A percentile compares a stretch with the other conserved stretches of the same genome.
Evolutionary conservation across 1,139 yeast genomes (phyloP).

Genomic region (Protomyces pachydermus): DNA sequence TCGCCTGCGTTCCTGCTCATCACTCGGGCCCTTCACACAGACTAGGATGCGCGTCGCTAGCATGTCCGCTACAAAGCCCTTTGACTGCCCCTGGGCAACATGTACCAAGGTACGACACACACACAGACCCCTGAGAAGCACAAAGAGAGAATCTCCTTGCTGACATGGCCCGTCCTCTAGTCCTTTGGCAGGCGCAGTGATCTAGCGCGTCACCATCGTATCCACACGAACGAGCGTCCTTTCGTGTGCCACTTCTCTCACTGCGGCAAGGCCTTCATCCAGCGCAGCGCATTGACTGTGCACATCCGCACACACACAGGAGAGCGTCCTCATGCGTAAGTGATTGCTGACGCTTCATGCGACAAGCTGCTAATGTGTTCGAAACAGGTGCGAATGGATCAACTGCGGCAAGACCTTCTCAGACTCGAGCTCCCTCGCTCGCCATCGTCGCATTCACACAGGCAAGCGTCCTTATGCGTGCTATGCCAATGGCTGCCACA

Average conservation of each 20-base stretch:
- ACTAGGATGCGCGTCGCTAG: background rate
- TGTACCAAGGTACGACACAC: background rate
- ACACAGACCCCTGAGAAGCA: background rate
- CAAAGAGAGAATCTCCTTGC: background rate
- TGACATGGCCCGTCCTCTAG: slow-evolving; percentile 6
- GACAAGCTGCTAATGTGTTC: no score
- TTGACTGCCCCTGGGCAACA: background rate
- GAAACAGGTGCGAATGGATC: slow-evolving; percentile 56
- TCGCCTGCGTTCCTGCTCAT: background rate
- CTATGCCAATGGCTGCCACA: slow-evolving; percentile 60
- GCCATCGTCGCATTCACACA: slow-evolving; percentile 40
- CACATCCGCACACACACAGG: slow-evolving; percentile 88
- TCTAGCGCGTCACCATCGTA: slow-evolving; percentile 48
- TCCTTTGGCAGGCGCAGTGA: slow-evolving; percentile 32
- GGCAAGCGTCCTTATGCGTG: slow-evolving; percentile 66
- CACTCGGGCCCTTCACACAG: background rate
- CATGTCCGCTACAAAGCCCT: background rate
- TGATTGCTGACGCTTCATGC: background rate
- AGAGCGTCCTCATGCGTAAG: slow-evolving; percentile 63
- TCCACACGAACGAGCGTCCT: slow-evolving; percentile 57
- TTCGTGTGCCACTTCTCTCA: slow-evolving; percentile 66
- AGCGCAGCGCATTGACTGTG: slow-evolving; percentile 51
- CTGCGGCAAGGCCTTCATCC: slow-evolving; percentile 69
- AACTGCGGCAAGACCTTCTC: slow-evolving; percentile 33
- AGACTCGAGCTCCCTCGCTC: slow-evolving; percentile 28